Evolutionary conservation across 805 yeast genomes (phyloP), one percentile per base, ranked within the genome.

Genomic region (Ogataea populi-albae): DNA sequence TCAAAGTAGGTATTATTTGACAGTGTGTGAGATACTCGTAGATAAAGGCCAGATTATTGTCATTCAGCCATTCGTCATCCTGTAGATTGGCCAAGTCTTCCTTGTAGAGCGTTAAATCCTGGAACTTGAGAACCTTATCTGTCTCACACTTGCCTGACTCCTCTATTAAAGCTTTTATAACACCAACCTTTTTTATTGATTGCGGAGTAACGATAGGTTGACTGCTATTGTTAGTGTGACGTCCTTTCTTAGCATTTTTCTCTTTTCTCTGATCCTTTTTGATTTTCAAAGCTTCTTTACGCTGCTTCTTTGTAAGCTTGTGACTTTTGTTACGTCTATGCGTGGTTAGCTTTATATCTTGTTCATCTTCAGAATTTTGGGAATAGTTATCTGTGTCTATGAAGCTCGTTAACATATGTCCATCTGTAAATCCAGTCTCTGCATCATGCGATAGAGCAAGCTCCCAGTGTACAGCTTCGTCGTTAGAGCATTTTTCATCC

Each of bases 1-100:
- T 40, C 26, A 60, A 35, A 1, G 46, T 45, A 15, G 63, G 62
- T 7, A 46, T 28, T 4, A 55, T 38, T 29, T 55, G 59, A 9
- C 45, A 45, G 2, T 64, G 50, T 38, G 68, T 72, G n/a, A 77
- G 52, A 40, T 69, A 68, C 50, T 81, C 87, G 55, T 69, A 84
- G 14, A 80, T 58, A 36, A 81, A 74, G 0, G 82, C 64, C 24
- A 84, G 70, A 46, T 81, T 76, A 49, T 80, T 80, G 50, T 83
- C 91, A 48, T 79, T 80, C 20, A 84, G 61, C 91, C 93, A 84
- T 51, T 81, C 81, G 23, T 74, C 83, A 14, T 80, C 78, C 33
- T 66, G 61, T 11, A 84, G 56, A 46, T 75, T 79, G 29, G 61
- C 64, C 7, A 81, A 44, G 51, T 85, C 93, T 16, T 73, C 74